These are phyloP conservation scores for Pleurotus cornucopiae DNA, from an alignment of 768 basidiomycete species.

Conservation along the genomic window DNA sequence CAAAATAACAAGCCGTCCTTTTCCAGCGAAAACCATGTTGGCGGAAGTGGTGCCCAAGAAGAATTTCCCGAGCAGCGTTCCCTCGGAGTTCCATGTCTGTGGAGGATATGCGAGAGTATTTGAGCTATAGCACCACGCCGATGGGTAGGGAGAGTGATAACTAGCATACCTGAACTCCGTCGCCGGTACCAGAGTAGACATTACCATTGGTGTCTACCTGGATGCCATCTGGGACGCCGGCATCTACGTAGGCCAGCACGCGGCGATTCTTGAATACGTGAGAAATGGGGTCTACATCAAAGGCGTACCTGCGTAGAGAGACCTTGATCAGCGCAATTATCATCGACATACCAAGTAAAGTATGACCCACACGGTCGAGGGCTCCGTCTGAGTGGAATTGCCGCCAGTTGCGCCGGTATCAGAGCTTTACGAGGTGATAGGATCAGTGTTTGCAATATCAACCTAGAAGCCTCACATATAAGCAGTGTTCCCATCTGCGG, in stretches of 20 bases:
- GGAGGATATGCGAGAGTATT: neutral
- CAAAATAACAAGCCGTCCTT: slow-evolving; percentile 38
- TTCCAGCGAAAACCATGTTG: slow-evolving; percentile 42
- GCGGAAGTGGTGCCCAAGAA: slow-evolving; percentile 43
- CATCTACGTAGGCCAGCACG: slow-evolving; percentile 62
- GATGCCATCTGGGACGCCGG: slow-evolving; percentile 65
- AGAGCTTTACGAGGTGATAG: slow-evolving; percentile 26
- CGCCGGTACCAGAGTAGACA: slow-evolving; percentile 65
- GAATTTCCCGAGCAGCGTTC: slow-evolving; percentile 62
- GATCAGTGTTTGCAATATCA: neutral
- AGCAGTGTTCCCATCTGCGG: slow-evolving; percentile 56
- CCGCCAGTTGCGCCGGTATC: slow-evolving; percentile 50
- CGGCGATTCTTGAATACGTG: slow-evolving; percentile 56
- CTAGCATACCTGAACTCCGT: slow-evolving; percentile 52
- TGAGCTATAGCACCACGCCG: too few relatives aligned
- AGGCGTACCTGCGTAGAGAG: slow-evolving; percentile 48
- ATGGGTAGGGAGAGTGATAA: too few relatives aligned
- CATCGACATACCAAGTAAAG: neutral
- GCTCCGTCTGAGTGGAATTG: slow-evolving; percentile 48
- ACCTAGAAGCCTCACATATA: slow-evolving; percentile 44
- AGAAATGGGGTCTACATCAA: slow-evolving; percentile 55
- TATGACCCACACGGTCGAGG: slow-evolving; percentile 59
- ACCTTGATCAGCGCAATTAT: neutral
- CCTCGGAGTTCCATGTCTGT: slow-evolving; percentile 51
- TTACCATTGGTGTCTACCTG: slow-evolving; percentile 63